Base-by-base conservation (phyloP, 176 grass and related monocot species). In the Aegilops tauschii region DNA sequence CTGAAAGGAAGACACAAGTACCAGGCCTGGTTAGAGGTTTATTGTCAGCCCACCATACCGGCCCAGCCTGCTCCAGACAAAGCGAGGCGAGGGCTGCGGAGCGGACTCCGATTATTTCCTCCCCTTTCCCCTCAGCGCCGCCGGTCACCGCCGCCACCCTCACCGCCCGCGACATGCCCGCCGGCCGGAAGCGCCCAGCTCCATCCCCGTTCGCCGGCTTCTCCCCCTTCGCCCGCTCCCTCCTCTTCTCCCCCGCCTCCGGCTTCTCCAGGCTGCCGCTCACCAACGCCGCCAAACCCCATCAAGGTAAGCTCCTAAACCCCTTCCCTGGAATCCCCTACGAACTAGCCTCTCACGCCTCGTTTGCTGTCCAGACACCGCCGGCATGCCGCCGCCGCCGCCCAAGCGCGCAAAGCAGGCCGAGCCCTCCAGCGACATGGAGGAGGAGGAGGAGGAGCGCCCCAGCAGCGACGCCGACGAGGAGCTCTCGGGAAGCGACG, bases 221-320 rank as follows among this genome's bases (percentile, higher is more conserved):
- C 88, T 97, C 92, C 10, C 69, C 92, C 35, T 97, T 97, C 63
- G 90, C 88, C 18, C 90, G 92, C 59, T 93, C 80, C 58, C 49
- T 85, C 34, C 68, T 88, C 27, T 88, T 91, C 92, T 86, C 92
- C 72, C 78, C 78, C 62, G 23, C 56, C 58, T 62, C 87, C 34
- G 71, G n/a, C 61, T 40, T 35, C 78, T 65, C 68, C 2, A 65
- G 65, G 18, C 14, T 12, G 1, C 78, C 79, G 11, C 79, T 36
- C 40, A 21, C 50, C 50, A 65, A 12, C 8, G 12, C 34, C 74
- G 37, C 59, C 71, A 78, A 61, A 29, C 6, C 47, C 65, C 71
- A 45, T 52, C 40, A 14, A 75, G 73, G 58, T 86, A 87, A 30
- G 52, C 77, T 34, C n/a, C 36, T 23, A n/a, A n/a, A n/a, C n/a